A percentile compares a stretch with the other conserved stretches of the same genome.
Conservation (phyloP, 2,329 filamentous ascomycete genomes). For the Fusarium poae region DNA sequence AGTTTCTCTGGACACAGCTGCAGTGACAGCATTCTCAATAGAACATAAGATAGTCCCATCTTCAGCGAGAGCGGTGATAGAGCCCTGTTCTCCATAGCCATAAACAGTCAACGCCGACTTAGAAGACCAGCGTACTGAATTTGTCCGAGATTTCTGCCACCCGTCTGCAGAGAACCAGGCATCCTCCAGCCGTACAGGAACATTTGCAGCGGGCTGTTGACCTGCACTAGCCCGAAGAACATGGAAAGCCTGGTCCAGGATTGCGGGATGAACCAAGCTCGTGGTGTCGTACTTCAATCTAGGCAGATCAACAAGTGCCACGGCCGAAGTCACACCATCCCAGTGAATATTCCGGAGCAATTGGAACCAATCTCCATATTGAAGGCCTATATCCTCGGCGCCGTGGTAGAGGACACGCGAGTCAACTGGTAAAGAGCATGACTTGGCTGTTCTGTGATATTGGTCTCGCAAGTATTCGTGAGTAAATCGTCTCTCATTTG, state of each 20-base stretch:
- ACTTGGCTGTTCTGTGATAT: no score
- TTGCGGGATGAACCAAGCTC: slow-evolving; percentile 1
- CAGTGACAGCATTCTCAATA: neutral
- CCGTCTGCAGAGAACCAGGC: slow-evolving; percentile 12
- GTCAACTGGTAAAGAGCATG: neutral
- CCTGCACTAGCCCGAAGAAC: slow-evolving; percentile 5
- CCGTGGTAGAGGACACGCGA: slow-evolving; percentile 4
- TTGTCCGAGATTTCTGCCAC: no score
- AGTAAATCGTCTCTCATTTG: no score
- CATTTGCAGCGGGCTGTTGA: slow-evolving; percentile 2
- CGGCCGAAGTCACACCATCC: neutral
- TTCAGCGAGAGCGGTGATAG: neutral
- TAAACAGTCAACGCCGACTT: no score
- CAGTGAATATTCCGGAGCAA: neutral
- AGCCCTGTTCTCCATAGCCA: slow-evolving; percentile 10
- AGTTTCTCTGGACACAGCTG: neutral
- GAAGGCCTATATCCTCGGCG: no score
- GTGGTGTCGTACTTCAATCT: neutral
- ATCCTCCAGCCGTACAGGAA: neutral
- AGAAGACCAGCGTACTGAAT: no score
- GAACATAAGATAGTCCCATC: neutral
- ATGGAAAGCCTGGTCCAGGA: slow-evolving; percentile 11
- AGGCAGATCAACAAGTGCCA: neutral
- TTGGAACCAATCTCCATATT: slow-evolving; percentile 13
- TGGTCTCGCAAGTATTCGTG: no score